A percentile compares a stretch with the other conserved stretches of the same genome.
Evolutionary conservation across 2,329 filamentous ascomycete species (phyloP).

Genomic region (Emmonsia crescens): DNA sequence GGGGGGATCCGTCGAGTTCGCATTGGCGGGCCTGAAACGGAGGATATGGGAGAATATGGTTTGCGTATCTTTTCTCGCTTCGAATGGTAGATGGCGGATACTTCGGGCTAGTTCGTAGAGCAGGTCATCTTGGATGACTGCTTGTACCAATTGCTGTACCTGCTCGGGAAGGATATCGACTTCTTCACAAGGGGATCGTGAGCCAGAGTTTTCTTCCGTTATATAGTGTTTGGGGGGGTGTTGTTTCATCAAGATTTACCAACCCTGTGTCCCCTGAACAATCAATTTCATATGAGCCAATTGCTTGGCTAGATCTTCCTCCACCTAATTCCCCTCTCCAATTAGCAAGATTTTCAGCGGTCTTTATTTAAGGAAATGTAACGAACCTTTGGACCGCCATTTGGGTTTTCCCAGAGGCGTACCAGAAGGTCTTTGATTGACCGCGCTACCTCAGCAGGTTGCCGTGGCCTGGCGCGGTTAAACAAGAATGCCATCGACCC

Average conservation of each 20-base stretch:
- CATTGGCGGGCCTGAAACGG: constrained; percentile 64
- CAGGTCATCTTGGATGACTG: constrained; percentile 80
- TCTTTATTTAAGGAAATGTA: constrained; percentile 5
- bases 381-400: constrained; percentile 43
- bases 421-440: constrained; percentile 53
- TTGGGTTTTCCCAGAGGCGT: constrained; percentile 49
- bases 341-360: constrained; percentile 11
- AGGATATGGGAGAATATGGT: constrained; percentile 93
- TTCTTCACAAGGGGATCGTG: constrained; percentile 43
- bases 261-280: constrained; percentile 85
- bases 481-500: constrained; percentile 59
- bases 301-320: constrained; percentile 77
- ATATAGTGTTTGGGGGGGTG: not conserved
- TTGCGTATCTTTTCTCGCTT: constrained; percentile 90
- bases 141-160: constrained; percentile 72
- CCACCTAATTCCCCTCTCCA: constrained; percentile 44
- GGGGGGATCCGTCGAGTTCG: constrained; percentile 62
- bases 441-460: constrained; percentile 50
- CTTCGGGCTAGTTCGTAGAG: constrained; percentile 72
- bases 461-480: constrained; percentile 50
- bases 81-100: constrained; percentile 81
- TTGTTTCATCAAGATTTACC: constrained; percentile 8
- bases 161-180: constrained; percentile 77
- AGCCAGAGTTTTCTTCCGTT: constrained; percentile 9
- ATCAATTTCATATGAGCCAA: constrained; percentile 85